These are phyloP conservation scores for Pilatotrama ljubarskyi DNA, from an alignment of 768 basidiomycete genomes.

Conservation along the genomic window DNA sequence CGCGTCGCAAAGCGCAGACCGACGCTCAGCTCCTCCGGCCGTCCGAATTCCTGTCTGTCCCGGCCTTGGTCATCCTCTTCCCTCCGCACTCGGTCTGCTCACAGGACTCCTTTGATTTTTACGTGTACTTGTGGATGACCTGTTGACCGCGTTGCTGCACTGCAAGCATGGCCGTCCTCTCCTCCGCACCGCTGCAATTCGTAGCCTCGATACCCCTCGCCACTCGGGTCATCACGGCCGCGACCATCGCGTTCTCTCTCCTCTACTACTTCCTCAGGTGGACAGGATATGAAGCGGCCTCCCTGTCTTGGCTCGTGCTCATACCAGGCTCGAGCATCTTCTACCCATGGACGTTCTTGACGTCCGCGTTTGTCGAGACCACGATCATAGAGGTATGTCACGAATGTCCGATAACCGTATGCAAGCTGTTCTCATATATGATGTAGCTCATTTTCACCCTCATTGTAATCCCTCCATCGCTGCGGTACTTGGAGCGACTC, in stretches of 20 bases:
- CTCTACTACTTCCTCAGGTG: constrained; percentile 68
- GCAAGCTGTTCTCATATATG: constrained; percentile 9
- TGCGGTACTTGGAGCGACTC: constrained; percentile 89
- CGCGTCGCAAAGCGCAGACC: constrained; percentile 8
- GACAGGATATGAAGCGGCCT: constrained; percentile 41
- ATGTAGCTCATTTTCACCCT: constrained; percentile 74
- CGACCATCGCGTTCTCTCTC: constrained; percentile 57
- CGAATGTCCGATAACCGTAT: background rate
- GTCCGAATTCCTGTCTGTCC: background rate
- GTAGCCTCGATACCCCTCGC: constrained; percentile 75
- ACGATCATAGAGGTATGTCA: constrained; percentile 76
- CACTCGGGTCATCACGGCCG: constrained; percentile 69
- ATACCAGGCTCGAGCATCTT: constrained; percentile 80
- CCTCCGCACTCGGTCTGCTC: too few relatives aligned
- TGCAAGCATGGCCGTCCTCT: constrained; percentile 67
- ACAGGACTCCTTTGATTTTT: constrained; percentile 13
- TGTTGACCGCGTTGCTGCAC: constrained; percentile 15
- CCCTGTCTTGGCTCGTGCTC: constrained; percentile 70
- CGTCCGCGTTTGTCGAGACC: constrained; percentile 84
- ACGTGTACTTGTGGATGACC: constrained; percentile 9
- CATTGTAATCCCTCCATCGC: constrained; percentile 75
- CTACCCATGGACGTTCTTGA: constrained; percentile 94
- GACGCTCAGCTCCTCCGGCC: background rate
- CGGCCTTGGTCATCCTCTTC: background rate
- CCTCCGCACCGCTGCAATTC: constrained; percentile 62